Evolutionary conservation across 805 yeast genomes (phyloP).

Genomic region (Lipomyces mesembrius): DNA sequence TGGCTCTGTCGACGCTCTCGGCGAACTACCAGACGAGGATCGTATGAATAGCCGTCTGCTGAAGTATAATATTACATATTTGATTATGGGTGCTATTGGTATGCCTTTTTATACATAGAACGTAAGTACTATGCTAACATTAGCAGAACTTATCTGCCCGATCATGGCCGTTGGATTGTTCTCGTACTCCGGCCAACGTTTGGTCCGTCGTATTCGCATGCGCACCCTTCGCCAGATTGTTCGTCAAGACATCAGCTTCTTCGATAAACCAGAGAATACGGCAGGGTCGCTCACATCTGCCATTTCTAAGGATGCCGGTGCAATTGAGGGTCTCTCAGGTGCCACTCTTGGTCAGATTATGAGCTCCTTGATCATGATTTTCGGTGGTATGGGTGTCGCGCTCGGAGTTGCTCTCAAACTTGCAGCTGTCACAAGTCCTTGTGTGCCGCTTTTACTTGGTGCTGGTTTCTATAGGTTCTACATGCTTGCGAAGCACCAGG

Average conservation of each 20-base stretch:
- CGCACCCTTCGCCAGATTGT: slow-evolving; percentile 38
- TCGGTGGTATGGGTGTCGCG: slow-evolving; percentile 49
- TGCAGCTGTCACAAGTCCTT: slow-evolving; percentile 50
- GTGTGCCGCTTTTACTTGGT: slow-evolving; percentile 46
- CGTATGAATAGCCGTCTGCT: slow-evolving; percentile 47
- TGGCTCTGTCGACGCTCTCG: slow-evolving; percentile 20
- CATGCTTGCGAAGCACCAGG: slow-evolving; percentile 45
- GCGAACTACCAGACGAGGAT: slow-evolving; percentile 19
- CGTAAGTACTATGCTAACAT: slow-evolving; percentile 33
- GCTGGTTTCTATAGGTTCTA: slow-evolving; percentile 49
- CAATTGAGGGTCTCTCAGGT: slow-evolving; percentile 42
- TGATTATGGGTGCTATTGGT: slow-evolving; percentile 38
- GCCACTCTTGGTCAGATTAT: slow-evolving; percentile 42
- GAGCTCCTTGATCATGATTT: slow-evolving; percentile 45
- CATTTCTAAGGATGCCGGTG: slow-evolving; percentile 40
- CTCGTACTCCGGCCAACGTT: slow-evolving; percentile 34
- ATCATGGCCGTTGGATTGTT: slow-evolving; percentile 24
- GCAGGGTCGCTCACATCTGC: slow-evolving; percentile 41
- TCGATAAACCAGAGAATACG: slow-evolving; percentile 39
- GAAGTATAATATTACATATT: slow-evolving; percentile 48
- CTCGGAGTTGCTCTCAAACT: slow-evolving; percentile 49
- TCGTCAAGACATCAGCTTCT: slow-evolving; percentile 42
- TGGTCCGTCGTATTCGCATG: slow-evolving; percentile 40
- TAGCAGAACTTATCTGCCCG: slow-evolving; percentile 24
- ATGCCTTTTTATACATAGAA: slow-evolving; percentile 45